A percentile compares a stretch with the other conserved stretches of the same genome.
Evolutionary conservation across 345 rosid genomes (phyloP).

Genomic region (Reutealis trisperma): DNA sequence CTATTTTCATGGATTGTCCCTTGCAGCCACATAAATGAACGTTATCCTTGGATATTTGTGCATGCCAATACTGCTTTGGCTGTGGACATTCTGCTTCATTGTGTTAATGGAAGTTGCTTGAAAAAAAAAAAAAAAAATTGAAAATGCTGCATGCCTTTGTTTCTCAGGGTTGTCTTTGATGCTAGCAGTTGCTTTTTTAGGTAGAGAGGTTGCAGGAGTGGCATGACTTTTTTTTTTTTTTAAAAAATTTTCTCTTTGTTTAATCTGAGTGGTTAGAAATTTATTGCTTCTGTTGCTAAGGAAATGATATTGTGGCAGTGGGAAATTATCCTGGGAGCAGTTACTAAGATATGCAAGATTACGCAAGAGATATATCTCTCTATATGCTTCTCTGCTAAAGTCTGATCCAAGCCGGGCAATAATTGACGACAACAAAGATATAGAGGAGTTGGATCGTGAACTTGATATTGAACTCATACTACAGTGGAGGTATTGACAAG

Average conservation of each 20-base stretch:
- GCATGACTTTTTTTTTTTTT: background rate
- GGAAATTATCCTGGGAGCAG: conserved; percentile 93
- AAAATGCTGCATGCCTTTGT: background rate
- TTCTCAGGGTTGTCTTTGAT: background rate
- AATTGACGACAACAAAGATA: conserved; percentile 77
- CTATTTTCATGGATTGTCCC: background rate
- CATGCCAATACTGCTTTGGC: background rate
- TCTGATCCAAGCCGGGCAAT: conserved; percentile 60
- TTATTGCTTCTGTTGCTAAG: conserved; percentile 27
- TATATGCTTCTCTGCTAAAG: conserved; percentile 86
- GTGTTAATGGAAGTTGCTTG: background rate
- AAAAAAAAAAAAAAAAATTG: background rate
- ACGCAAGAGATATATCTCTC: conserved; percentile 84
- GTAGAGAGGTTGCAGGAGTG: background rate
- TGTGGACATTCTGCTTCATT: background rate
- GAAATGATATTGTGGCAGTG: conserved; percentile 63
- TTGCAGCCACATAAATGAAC: background rate
- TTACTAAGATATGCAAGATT: conserved; percentile 68
- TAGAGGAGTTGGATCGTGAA: conserved; percentile 77
- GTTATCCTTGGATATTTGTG: background rate
- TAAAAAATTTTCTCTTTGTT: too few species aligned
- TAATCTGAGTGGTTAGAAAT: background rate
- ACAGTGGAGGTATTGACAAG: conserved; percentile 83
- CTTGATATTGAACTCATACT: conserved; percentile 88
- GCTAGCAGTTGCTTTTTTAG: background rate